phyloP scores from a whole-genome alignment of 2,329 filamentous ascomycete genomes.

The Alternaria triticina region DNA sequence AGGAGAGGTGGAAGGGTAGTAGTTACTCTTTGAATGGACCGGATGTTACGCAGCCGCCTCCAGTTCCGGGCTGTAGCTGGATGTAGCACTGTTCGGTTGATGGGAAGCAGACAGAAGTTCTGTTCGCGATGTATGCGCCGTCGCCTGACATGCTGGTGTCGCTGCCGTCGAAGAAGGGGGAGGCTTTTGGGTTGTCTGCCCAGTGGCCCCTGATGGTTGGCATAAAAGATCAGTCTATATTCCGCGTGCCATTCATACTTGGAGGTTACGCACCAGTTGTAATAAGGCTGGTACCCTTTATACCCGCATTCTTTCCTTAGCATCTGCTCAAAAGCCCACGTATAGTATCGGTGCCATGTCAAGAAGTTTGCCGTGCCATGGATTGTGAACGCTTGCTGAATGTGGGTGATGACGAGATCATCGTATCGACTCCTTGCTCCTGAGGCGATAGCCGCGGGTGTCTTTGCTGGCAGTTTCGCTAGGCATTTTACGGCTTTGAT shows the following conservation, averaged over 20 bases:
- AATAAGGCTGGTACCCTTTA: constrained; percentile 52
- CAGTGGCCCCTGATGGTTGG: constrained; percentile 57
- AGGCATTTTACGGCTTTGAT: background rate
- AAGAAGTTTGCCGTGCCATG: constrained; percentile 33
- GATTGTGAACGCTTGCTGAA: background rate
- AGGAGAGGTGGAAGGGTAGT: background rate
- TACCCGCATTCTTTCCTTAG: constrained; percentile 53
- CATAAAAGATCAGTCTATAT: too few species aligned
- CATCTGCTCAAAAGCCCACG: constrained; percentile 51
- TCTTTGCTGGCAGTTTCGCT: background rate
- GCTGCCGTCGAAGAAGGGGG: constrained; percentile 63
- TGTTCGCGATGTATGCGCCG: constrained; percentile 44
- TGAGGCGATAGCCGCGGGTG: background rate
- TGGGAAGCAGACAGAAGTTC: constrained; percentile 41
- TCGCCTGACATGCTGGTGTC: constrained; percentile 57
- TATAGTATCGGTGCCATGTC: constrained; percentile 53
- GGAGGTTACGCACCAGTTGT: too few species aligned
- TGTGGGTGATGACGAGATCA: background rate
- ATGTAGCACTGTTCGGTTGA: constrained; percentile 31
- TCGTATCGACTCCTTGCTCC: background rate
- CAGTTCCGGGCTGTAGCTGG: constrained; percentile 57
- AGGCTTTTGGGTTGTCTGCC: constrained; percentile 52
- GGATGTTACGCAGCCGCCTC: constrained; percentile 61
- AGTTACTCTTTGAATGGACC: constrained; percentile 59
- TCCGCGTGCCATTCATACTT: too few species aligned